Base-by-base conservation (phyloP, 371 early-diverging fungal species). In the Conidiobolus incongruus region DNA sequence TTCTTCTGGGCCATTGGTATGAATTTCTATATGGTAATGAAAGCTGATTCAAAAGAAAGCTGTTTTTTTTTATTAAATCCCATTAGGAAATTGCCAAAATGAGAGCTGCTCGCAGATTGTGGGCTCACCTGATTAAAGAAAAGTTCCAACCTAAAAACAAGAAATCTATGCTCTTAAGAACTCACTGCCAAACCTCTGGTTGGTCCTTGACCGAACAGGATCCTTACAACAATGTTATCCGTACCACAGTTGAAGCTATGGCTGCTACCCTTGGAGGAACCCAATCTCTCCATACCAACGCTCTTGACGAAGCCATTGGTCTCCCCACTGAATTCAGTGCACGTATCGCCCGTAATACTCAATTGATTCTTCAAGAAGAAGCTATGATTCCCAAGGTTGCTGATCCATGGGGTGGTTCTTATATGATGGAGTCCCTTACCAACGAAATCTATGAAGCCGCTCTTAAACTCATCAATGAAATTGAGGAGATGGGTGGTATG, bases 1-100 rank as follows among this genome's bases (percentile, higher is more conserved):
- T 85, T 85, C 72, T 85, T 85, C 60, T 85, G 81, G 68, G 84
- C 77, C 20, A 74, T 85, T 31, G 86, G 84, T 10, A 85, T 85
- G 86, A 85, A 84, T 65, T 85, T 83, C 52, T 85, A 81, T 60
- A 85, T 85, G 86, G 59, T 56, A 48, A 32, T 24, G 16, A 33
- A n/a, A 38, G 30, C 11, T 37, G 5, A 8, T 35, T 26, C 26
- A 26, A 4, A 4, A 26, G 8, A 26, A 26, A 26, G 8, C 26
- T 26, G 26, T 4, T 26, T 26, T 4, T 4, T 26, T 12, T 39
- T 29, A 35, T 26, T 23, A 24, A 31, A 33, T 42, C 8, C 16
- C 17, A 3, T 20, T 46, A 61, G 62, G 86, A 85, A 57, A 75
- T 85, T 45, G 86, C 86, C 37, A 85, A 85, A 56, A 71, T 85